phyloP scores from a whole-genome alignment of 176 grass and related monocot genomes.

The Zoysia pacifica region DNA sequence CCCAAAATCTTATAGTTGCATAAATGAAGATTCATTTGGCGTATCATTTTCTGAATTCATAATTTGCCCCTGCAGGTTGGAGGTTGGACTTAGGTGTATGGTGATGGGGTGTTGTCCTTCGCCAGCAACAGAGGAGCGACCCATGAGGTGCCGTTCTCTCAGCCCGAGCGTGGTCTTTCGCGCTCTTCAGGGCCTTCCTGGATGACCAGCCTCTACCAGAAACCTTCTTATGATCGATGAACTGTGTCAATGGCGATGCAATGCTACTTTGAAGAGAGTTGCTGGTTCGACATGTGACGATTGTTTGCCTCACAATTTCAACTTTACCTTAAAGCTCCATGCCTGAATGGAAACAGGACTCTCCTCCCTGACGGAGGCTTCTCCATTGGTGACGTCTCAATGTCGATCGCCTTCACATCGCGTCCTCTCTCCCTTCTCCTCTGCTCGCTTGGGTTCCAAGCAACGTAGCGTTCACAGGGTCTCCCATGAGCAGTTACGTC shows the following conservation, averaged over 20 bases:
- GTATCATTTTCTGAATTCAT: background rate
- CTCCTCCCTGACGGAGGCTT: no score
- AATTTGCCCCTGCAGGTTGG: slow-evolving; percentile 61
- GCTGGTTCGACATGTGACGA: background rate
- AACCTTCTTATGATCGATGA: slow-evolving; percentile 62
- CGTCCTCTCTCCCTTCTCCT: no score
- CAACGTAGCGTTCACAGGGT: no score
- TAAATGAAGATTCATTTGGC: background rate
- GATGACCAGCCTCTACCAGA: slow-evolving; percentile 77
- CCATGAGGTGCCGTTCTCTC: slow-evolving; percentile 95
- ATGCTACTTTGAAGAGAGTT: background rate
- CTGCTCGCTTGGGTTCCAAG: no score
- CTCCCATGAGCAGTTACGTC: no score
- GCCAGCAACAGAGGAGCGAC: slow-evolving; percentile 92
- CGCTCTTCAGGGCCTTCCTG: slow-evolving; percentile 85
- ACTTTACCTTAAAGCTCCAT: no score
- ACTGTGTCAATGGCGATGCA: background rate
- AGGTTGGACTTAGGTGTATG: slow-evolving; percentile 92
- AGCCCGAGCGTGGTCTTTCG: slow-evolving; percentile 81
- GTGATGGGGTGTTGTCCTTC: slow-evolving; percentile 65
- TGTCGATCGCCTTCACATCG: no score
- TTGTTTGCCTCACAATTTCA: no score
- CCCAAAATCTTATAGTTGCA: background rate
- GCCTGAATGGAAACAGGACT: no score
- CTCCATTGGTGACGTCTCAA: no score